Evolutionary conservation across 805 yeast species (phyloP).

Genomic region (Komagataella ulmi): DNA sequence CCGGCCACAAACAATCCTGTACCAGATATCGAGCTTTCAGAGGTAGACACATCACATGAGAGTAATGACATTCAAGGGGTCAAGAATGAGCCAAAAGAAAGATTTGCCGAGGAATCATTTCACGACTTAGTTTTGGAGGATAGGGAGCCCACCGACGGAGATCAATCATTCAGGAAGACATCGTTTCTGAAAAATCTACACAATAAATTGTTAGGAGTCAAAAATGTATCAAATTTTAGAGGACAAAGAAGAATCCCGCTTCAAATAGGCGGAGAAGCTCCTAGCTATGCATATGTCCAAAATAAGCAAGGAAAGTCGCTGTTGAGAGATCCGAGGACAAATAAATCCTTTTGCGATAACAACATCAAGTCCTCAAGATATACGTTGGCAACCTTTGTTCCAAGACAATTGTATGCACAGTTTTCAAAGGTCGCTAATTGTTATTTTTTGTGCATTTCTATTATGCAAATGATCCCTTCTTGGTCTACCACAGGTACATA

Average conservation of each 20-base stretch:
- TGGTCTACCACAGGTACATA: slow-evolving; percentile 97
- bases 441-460: slow-evolving; percentile 80
- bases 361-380: slow-evolving; percentile 79
- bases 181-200: background rate
- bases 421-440: slow-evolving; percentile 88
- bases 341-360: slow-evolving; percentile 50
- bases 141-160: background rate
- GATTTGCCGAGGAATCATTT: background rate
- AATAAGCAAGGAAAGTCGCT: slow-evolving; percentile 8
- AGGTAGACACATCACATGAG: slow-evolving; percentile 14
- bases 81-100: slow-evolving; percentile 3
- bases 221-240: background rate
- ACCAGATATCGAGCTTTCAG: slow-evolving; percentile 19
- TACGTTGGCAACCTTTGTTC: slow-evolving; percentile 67
- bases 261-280: background rate
- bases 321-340: slow-evolving; percentile 58
- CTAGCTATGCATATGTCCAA: background rate
- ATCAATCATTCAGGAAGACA: background rate
- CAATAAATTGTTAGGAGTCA: background rate
- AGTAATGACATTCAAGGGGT: slow-evolving; percentile 1
- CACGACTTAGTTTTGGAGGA: background rate
- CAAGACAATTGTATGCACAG: slow-evolving; percentile 81
- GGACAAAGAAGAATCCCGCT: background rate
- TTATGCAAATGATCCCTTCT: slow-evolving; percentile 88
- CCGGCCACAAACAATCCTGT: slow-evolving; percentile 5